Evolutionary conservation across 176 grass and related monocot genomes (phyloP).

Genomic region (Zizania latifolia): DNA sequence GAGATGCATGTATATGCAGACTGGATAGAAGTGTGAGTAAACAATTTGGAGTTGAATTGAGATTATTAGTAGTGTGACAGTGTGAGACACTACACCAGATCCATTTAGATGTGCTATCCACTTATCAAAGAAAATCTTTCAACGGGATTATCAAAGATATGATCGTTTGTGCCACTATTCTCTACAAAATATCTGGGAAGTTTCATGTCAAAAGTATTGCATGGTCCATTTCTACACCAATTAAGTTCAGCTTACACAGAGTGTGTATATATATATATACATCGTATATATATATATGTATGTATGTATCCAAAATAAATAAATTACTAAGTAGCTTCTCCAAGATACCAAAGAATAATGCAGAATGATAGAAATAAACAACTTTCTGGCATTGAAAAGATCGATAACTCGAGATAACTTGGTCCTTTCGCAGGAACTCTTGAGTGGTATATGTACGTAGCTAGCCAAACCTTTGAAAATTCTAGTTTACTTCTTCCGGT

Average conservation of each 20-base stretch:
- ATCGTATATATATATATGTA: too few relatives aligned
- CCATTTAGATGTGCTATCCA: neutral
- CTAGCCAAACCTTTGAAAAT: neutral
- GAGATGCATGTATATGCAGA: neutral
- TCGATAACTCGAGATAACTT: too few relatives aligned
- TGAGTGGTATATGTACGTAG: too few relatives aligned
- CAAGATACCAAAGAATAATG: neutral
- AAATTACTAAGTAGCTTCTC: neutral
- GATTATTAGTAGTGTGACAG: neutral
- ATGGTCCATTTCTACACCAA: neutral
- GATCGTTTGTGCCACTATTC: neutral
- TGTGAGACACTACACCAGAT: neutral
- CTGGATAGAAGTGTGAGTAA: neutral
- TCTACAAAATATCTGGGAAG: neutral
- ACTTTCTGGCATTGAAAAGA: too few relatives aligned
- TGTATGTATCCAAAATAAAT: neutral
- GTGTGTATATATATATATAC: too few relatives aligned
- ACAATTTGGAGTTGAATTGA: neutral
- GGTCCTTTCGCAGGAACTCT: constrained; percentile 3
- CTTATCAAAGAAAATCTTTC: neutral
- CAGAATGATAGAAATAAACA: too few relatives aligned
- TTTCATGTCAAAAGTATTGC: constrained; percentile 3
- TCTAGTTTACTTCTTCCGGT: neutral
- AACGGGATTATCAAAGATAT: neutral
- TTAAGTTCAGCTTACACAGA: too few relatives aligned